Conservation (phyloP, 2,329 filamentous ascomycete species). For the Phialemonium atrogriseum region DNA sequence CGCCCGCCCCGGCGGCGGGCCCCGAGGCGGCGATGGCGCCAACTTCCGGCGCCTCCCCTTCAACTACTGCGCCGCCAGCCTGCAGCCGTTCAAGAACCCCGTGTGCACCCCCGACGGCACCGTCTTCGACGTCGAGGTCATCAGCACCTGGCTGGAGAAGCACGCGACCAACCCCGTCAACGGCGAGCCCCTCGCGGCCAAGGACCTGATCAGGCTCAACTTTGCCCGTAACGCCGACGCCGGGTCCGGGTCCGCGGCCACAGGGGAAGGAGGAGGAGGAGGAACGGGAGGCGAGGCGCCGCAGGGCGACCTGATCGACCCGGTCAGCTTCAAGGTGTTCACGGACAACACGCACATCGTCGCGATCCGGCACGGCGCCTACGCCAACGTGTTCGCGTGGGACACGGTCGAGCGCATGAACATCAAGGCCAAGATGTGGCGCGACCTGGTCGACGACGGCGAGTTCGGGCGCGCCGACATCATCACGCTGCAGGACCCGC, state of each 20-base stretch:
- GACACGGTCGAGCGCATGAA: constrained; percentile 94
- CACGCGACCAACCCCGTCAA: constrained; percentile 88
- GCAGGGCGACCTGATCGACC: constrained; percentile 80
- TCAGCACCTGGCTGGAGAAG: constrained; percentile 88
- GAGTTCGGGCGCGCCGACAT: constrained; percentile 87
- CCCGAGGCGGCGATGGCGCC: constrained; percentile 37
- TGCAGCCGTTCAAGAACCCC: constrained; percentile 90
- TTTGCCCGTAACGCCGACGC: constrained; percentile 83
- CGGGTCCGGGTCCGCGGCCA: constrained; percentile 27
- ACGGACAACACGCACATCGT: constrained; percentile 98
- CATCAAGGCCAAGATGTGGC: constrained; percentile 95
- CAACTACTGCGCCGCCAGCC: constrained; percentile 94
- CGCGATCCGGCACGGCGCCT: constrained; percentile 67
- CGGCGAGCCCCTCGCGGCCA: constrained; percentile 67
- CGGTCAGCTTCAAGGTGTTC: constrained; percentile 94
- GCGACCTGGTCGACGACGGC: constrained; percentile 77
- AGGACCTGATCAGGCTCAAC: constrained; percentile 82
- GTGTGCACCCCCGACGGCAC: constrained; percentile 84
- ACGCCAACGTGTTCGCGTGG: constrained; percentile 93
- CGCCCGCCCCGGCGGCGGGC: no score
- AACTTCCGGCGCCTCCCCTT: constrained; percentile 87
- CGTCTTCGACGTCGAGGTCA: constrained; percentile 93
- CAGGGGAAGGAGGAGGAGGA: constrained; percentile 34
- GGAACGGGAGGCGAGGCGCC: constrained; percentile 32
- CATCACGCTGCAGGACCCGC: constrained; percentile 92